Percentiles rank a stretch among this genome's conserved stretches.
These are phyloP conservation scores for Yamagishiella unicocca DNA, from an alignment of 139 green algal genomes.

Conservation along the genomic window DNA sequence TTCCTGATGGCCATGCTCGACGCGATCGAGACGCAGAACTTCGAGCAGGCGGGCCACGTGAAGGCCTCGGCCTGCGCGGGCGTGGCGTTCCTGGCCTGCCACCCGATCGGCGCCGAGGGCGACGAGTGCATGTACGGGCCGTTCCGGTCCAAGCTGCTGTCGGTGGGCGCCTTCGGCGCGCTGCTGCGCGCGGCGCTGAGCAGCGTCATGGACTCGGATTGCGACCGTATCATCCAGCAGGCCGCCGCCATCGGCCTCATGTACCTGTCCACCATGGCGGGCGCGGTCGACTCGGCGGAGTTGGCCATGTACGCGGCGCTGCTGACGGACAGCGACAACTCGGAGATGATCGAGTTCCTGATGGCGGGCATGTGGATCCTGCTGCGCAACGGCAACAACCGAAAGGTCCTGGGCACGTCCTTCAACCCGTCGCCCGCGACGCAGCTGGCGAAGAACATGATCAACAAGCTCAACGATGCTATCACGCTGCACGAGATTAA, in stretches of 20 bases:
- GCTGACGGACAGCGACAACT: constrained; percentile 66
- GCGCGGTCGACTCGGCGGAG: constrained; percentile 64
- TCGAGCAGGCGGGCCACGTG: constrained; percentile 69
- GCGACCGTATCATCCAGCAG: constrained; percentile 77
- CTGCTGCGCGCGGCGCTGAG: constrained; percentile 76
- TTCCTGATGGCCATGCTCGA: constrained; percentile 68
- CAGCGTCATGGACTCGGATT: constrained; percentile 62
- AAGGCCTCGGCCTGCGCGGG: constrained; percentile 75
- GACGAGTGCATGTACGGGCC: constrained; percentile 64
- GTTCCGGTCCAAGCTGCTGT: constrained; percentile 56
- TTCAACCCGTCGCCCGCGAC: constrained; percentile 55
- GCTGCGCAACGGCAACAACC: constrained; percentile 72
- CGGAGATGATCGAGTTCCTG: constrained; percentile 81
- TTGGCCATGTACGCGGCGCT: constrained; percentile 78
- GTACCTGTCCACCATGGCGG: constrained; percentile 84
- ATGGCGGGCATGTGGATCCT: constrained; percentile 88
- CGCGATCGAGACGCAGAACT: constrained; percentile 56
- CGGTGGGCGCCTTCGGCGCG: constrained; percentile 60
- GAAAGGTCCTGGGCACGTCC: constrained; percentile 59
- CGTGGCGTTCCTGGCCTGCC: constrained; percentile 81
- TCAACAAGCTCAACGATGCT: constrained; percentile 76
- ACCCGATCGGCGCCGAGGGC: constrained; percentile 74
- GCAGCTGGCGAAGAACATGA: constrained; percentile 63
- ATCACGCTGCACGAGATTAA: constrained; percentile 77
- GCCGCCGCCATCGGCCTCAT: constrained; percentile 81